phyloP scores from a whole-genome alignment of 2,329 filamentous ascomycete genomes.

The Neonectria sp. region DNA sequence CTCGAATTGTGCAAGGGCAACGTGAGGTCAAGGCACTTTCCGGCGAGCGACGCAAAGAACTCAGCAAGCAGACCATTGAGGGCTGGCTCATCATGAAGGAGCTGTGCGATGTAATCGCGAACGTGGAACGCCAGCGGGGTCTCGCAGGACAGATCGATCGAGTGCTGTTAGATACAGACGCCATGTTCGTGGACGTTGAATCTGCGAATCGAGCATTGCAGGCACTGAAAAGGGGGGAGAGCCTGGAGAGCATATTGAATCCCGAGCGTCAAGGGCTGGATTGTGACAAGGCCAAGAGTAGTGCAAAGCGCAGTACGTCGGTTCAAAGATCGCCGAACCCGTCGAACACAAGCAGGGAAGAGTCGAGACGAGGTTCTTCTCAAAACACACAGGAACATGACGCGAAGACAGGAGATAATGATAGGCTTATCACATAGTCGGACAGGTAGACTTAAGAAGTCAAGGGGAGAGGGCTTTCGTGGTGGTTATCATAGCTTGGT shows the following conservation, averaged over 20 bases:
- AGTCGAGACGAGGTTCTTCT: slow-evolving; percentile 26
- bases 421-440: slow-evolving; percentile 15
- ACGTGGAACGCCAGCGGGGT: slow-evolving; percentile 55
- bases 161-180: slow-evolving; percentile 46
- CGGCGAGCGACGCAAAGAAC: slow-evolving; percentile 49
- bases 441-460: slow-evolving; percentile 28
- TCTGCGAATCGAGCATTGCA: slow-evolving; percentile 62
- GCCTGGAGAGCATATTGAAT: slow-evolving; percentile 45
- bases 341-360: slow-evolving; percentile 32
- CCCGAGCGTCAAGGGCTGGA: slow-evolving; percentile 33
- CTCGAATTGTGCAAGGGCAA: slow-evolving; percentile 72
- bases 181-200: slow-evolving; percentile 65
- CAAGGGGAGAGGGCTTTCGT: slow-evolving; percentile 15
- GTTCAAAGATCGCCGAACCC: slow-evolving; percentile 39
- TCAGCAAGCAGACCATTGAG: slow-evolving; percentile 47
- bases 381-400: slow-evolving; percentile 15
- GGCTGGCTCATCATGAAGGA: slow-evolving; percentile 53
- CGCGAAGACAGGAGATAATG: not conserved
- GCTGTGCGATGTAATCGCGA: slow-evolving; percentile 47
- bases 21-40: slow-evolving; percentile 58
- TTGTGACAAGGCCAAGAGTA: slow-evolving; percentile 20
- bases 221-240: slow-evolving; percentile 61
- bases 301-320: slow-evolving; percentile 37
- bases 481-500: slow-evolving; percentile 26
- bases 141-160: slow-evolving; percentile 55